Evolutionary conservation across 202 grass and related monocot genomes (phyloP).

Genomic region (Setaria viridis): DNA sequence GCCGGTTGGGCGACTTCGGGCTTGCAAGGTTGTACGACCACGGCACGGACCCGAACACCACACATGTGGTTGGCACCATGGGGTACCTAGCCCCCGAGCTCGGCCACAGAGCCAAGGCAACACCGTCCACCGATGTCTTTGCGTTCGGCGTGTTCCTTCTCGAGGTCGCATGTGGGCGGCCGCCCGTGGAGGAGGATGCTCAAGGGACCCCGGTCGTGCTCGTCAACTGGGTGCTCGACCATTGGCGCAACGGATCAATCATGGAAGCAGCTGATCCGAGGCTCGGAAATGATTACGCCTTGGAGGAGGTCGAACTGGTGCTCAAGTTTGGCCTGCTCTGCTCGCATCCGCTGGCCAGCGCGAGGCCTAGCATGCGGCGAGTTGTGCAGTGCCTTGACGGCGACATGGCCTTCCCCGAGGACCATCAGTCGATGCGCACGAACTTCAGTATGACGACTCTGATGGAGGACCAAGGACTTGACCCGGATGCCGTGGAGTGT

Average conservation of each 20-base stretch:
- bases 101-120: slow-evolving; percentile 18
- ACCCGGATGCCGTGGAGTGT: slow-evolving; percentile 16
- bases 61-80: slow-evolving; percentile 42
- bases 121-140: slow-evolving; percentile 31
- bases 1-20: slow-evolving; percentile 34
- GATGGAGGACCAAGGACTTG: background rate
- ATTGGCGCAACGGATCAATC: slow-evolving; percentile 45
- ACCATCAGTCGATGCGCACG: background rate
- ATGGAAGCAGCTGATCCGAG: slow-evolving; percentile 34
- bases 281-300: slow-evolving; percentile 11
- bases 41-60: slow-evolving; percentile 37
- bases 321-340: slow-evolving; percentile 56
- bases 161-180: slow-evolving; percentile 41
- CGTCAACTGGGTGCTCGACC: slow-evolving; percentile 48
- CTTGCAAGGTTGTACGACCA: slow-evolving; percentile 49
- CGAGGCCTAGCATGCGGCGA: slow-evolving; percentile 49
- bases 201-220: slow-evolving; percentile 5
- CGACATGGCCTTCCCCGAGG: slow-evolving; percentile 26
- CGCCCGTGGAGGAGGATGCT: slow-evolving; percentile 26
- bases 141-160: slow-evolving; percentile 40
- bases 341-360: slow-evolving; percentile 46
- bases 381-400: slow-evolving; percentile 50
- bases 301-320: slow-evolving; percentile 44
- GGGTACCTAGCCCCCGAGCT: slow-evolving; percentile 49
- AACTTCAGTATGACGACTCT: background rate